These are phyloP conservation scores for Caulochytrium protostelioides DNA, from an alignment of 371 early-diverging fungal species.

Conservation along the genomic window DNA sequence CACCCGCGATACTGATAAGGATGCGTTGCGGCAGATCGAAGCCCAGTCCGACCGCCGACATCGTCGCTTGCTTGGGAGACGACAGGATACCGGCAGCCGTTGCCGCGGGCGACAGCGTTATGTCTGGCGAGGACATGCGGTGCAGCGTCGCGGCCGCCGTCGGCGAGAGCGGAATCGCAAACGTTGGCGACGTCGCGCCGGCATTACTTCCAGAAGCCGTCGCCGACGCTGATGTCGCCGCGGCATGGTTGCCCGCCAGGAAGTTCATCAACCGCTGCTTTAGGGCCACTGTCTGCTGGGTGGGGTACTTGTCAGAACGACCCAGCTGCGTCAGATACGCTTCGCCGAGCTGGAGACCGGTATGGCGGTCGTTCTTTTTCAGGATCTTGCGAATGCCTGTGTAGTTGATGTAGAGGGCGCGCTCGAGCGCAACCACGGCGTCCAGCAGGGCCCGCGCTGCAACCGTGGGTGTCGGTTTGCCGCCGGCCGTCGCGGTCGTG, in stretches of 20 bases:
- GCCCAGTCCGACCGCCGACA: constrained; percentile 2
- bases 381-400: constrained; percentile 42
- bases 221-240: no score
- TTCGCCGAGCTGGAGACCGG: constrained; percentile 43
- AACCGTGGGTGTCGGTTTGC: no score
- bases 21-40: constrained; percentile 34
- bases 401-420: constrained; percentile 37
- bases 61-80: neutral
- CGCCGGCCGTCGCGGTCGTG: no score
- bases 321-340: constrained; percentile 47
- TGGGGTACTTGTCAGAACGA: constrained; percentile 34
- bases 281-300: constrained; percentile 30
- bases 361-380: constrained; percentile 42
- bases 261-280: constrained; percentile 41
- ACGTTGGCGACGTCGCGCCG: no score
- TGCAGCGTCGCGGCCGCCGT: no score
- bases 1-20: constrained; percentile 50
- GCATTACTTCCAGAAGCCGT: no score
- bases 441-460: constrained; percentile 37
- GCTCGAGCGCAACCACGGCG: constrained; percentile 32
- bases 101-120: no score
- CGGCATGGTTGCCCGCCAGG: constrained; percentile 12
- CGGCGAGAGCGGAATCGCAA: no score
- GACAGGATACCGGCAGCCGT: constrained; percentile 1
- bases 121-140: no score